phyloP scores from a whole-genome alignment of 2,329 filamentous ascomycete species.

The Rutstroemia sp. region DNA sequence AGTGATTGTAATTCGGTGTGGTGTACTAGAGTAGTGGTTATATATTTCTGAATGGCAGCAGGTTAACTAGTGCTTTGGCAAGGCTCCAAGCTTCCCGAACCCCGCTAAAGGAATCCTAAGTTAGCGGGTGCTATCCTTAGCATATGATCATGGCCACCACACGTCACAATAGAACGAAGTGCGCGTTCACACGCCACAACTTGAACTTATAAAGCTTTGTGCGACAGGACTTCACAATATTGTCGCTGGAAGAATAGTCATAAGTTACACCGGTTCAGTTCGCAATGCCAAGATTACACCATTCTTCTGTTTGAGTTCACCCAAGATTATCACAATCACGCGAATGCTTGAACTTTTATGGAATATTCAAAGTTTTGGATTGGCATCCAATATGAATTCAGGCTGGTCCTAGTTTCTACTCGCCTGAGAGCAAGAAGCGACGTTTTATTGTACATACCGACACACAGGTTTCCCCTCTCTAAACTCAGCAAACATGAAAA shows the following conservation, averaged over 20 bases:
- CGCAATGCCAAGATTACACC: no score
- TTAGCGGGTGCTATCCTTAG: no score
- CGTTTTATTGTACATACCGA: slow-evolving; percentile 24
- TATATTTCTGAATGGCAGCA: not conserved
- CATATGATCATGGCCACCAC: not conserved
- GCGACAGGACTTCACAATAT: no score
- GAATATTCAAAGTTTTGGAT: slow-evolving; percentile 6
- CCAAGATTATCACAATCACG: no score
- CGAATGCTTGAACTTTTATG: not conserved
- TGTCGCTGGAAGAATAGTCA: no score
- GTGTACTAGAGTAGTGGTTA: not conserved
- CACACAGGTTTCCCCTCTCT: slow-evolving; percentile 1
- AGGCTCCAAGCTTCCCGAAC: not conserved
- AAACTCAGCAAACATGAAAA: no score
- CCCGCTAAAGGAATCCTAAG: not conserved
- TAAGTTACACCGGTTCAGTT: no score
- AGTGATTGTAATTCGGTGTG: not conserved
- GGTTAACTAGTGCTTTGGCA: not conserved
- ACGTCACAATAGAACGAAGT: not conserved
- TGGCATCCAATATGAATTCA: slow-evolving; percentile 4
- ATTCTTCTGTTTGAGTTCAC: no score
- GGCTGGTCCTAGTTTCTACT: slow-evolving; percentile 19
- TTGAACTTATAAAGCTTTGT: not conserved
- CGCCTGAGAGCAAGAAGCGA: slow-evolving; percentile 18
- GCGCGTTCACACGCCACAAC: not conserved